Evolutionary conservation across 352 stramenopile genomes (phyloP).

Genomic region (Pythium grandisporangium): DNA sequence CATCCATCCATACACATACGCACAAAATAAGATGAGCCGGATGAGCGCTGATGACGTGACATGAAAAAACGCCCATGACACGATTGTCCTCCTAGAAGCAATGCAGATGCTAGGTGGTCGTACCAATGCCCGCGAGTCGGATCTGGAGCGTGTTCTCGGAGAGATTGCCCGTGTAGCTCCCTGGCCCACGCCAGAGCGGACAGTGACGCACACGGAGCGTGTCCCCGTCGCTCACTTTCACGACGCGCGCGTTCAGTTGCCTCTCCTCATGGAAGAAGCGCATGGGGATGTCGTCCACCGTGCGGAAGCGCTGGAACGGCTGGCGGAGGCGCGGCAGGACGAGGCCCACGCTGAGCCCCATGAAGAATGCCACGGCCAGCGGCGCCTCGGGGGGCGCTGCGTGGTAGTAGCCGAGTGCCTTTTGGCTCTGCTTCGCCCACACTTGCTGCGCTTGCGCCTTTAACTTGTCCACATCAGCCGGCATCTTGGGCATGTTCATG

Average conservation of each 20-base stretch:
- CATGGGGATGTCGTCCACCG: slow-evolving; percentile 72
- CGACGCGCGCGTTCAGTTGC: slow-evolving; percentile 32
- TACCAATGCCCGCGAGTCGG: slow-evolving; percentile 70
- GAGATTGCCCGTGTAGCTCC: slow-evolving; percentile 38
- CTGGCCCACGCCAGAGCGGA: slow-evolving; percentile 30
- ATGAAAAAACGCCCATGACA: too few species aligned
- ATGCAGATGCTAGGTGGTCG: background rate
- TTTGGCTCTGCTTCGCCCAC: slow-evolving; percentile 6
- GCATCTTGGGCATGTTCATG: too few species aligned
- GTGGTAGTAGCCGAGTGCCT: slow-evolving; percentile 11
- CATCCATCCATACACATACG: background rate
- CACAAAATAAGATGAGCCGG: too few species aligned
- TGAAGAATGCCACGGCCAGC: slow-evolving; percentile 36
- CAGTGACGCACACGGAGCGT: slow-evolving; percentile 74
- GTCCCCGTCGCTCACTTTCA: slow-evolving; percentile 72
- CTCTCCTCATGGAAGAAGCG: slow-evolving; percentile 57
- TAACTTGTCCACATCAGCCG: too few species aligned
- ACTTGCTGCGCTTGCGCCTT: slow-evolving; percentile 7
- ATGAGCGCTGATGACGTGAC: too few species aligned
- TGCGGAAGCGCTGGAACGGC: slow-evolving; percentile 63
- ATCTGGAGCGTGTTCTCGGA: slow-evolving; percentile 82
- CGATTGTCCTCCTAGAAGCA: background rate
- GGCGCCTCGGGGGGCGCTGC: slow-evolving; percentile 26
- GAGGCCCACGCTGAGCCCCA: slow-evolving; percentile 45
- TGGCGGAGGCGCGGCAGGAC: slow-evolving; percentile 42